A percentile compares a stretch with the other conserved stretches of the same genome.
These are phyloP conservation scores for Cladophialophora immunda DNA, from an alignment of 2,329 filamentous ascomycete genomes.

Conservation along the genomic window DNA sequence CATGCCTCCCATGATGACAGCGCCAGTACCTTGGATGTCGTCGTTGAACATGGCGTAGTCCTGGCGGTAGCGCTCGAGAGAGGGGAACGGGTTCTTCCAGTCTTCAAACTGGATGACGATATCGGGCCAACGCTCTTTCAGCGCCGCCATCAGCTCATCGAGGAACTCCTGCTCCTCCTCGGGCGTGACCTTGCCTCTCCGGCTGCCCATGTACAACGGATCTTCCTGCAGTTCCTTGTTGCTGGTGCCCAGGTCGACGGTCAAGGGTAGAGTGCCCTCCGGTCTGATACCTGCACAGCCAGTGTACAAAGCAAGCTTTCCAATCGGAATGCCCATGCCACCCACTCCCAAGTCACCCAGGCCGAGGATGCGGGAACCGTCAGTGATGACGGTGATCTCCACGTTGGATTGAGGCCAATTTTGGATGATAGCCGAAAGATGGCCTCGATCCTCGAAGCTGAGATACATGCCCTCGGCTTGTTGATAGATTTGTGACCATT, in stretches of 20 bases:
- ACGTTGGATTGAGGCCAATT: conserved; percentile 93
- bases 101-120: conserved; percentile 94
- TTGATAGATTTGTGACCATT: conserved; percentile 95
- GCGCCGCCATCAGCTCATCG: conserved; percentile 95
- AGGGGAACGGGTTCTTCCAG: conserved; percentile 96
- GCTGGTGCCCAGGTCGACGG: conserved; percentile 69
- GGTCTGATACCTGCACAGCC: conserved; percentile 95
- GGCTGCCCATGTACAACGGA: conserved; percentile 89
- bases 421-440: conserved; percentile 83
- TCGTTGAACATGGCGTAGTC: conserved; percentile 97
- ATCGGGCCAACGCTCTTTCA: conserved; percentile 77
- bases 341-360: conserved; percentile 96
- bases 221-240: conserved; percentile 75
- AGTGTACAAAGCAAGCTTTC: conserved; percentile 94
- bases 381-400: conserved; percentile 95
- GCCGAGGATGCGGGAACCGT: conserved; percentile 89
- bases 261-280: conserved; percentile 69
- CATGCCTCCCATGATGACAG: conserved; percentile 87
- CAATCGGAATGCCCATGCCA: conserved; percentile 97
- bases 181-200: conserved; percentile 79
- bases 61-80: conserved; percentile 87
- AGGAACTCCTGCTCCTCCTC: conserved; percentile 88
- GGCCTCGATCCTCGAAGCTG: conserved; percentile 91
- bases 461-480: conserved; percentile 94
- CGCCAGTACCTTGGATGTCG: conserved; percentile 96